Conservation (phyloP, 441 rosid genomes). For the Syzygium malaccense region DNA sequence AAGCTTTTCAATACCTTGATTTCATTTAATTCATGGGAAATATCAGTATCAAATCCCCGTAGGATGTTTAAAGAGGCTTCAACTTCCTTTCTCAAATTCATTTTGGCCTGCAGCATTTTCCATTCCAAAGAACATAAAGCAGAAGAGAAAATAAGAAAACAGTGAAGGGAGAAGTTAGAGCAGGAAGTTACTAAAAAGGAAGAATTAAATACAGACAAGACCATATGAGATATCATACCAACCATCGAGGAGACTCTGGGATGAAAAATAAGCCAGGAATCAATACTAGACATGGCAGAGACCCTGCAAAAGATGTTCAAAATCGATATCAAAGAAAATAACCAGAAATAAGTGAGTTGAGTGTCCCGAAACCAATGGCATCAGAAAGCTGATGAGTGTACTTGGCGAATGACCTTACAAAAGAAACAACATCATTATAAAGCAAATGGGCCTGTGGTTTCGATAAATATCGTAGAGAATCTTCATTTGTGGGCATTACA, state of each 20-base stretch:
- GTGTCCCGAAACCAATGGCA: background rate
- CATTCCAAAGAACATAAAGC: constrained; percentile 2
- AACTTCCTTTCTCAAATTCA: constrained; percentile 62
- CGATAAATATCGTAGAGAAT: background rate
- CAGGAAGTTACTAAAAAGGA: background rate
- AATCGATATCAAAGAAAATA: background rate
- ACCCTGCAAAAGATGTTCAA: constrained; percentile 32
- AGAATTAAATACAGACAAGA: constrained; percentile 3
- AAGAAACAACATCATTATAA: background rate
- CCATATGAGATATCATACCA: constrained; percentile 31
- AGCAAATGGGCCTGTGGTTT: background rate
- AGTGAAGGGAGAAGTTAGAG: background rate
- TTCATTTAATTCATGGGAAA: constrained; percentile 63
- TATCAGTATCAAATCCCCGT: constrained; percentile 83
- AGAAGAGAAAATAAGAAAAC: background rate
- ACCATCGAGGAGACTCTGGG: constrained; percentile 83
- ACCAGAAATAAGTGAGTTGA: background rate
- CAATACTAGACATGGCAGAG: constrained; percentile 44
- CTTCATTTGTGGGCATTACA: background rate
- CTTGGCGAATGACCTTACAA: background rate
- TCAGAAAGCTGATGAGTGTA: background rate
- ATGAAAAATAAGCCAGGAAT: constrained; percentile 75
- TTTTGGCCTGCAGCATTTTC: constrained; percentile 46
- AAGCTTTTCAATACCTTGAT: constrained; percentile 44
- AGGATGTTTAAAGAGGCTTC: constrained; percentile 73